Percentiles rank a stretch among this genome's conserved stretches.
These are phyloP conservation scores for Irpex lacteus DNA, from an alignment of 1,284 basidiomycete genomes.

Conservation along the genomic window DNA sequence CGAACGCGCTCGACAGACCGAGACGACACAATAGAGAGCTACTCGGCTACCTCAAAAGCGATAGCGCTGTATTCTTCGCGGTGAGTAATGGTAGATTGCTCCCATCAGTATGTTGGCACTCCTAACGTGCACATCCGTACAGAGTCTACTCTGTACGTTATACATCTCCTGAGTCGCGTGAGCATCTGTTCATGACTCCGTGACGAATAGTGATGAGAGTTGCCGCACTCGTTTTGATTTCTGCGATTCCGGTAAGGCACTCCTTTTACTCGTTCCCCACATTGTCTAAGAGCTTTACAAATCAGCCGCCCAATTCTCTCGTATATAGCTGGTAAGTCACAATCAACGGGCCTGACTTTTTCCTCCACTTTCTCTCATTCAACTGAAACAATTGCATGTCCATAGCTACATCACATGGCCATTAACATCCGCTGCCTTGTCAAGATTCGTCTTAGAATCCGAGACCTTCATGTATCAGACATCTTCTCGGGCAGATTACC, in stretches of 20 bases:
- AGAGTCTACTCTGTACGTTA: background rate
- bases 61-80: background rate
- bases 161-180: too few species aligned
- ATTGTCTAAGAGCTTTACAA: too few species aligned
- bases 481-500: background rate
- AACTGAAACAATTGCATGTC: background rate
- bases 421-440: background rate
- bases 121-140: background rate
- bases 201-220: too few species aligned
- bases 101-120: background rate
- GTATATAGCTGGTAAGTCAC: too few species aligned
- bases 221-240: too few species aligned
- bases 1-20: background rate
- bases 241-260: too few species aligned
- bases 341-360: background rate
- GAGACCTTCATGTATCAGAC: background rate
- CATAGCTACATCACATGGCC: background rate
- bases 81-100: background rate
- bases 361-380: background rate
- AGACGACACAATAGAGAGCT: background rate
- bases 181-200: too few species aligned
- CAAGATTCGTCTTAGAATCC: background rate
- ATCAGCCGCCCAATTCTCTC: too few species aligned
- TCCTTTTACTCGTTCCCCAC: too few species aligned
- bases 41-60: background rate